A percentile compares a stretch with the other conserved stretches of the same genome.
These are phyloP conservation scores for Polyrhizophydium stewartii DNA, from an alignment of 371 early-diverging fungal species.

Conservation along the genomic window DNA sequence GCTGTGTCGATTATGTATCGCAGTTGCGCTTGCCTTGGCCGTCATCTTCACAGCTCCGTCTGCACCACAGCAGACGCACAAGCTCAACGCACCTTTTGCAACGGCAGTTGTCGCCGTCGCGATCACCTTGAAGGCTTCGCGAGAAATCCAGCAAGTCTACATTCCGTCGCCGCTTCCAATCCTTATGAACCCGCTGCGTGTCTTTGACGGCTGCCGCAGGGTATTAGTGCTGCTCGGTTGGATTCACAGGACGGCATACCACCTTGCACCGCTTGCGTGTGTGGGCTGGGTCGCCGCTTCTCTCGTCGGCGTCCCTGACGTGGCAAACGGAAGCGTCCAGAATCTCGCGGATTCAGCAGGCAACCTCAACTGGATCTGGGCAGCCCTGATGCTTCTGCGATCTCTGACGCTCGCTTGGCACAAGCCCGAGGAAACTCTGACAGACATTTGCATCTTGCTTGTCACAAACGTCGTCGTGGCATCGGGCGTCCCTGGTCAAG, in stretches of 20 bases:
- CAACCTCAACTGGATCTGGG: constrained; percentile 6
- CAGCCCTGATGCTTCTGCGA: constrained; percentile 7
- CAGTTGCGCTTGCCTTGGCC: neutral
- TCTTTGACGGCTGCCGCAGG: neutral
- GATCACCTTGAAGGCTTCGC: neutral
- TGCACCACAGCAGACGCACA: neutral
- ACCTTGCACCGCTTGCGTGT: constrained; percentile 1
- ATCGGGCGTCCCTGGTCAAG: no score
- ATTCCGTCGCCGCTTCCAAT: constrained; percentile 16
- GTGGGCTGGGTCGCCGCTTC: constrained; percentile 4
- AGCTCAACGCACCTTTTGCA: neutral
- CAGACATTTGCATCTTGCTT: constrained; percentile 8
- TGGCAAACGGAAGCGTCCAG: neutral
- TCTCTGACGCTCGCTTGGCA: constrained; percentile 14
- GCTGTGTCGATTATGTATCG: neutral
- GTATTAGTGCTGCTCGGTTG: neutral
- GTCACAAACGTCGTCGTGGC: constrained; percentile 5
- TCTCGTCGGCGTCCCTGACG: neutral
- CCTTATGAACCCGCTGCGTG: constrained; percentile 16
- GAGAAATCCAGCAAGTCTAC: constrained; percentile 21
- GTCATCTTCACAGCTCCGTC: neutral
- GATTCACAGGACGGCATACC: constrained; percentile 1
- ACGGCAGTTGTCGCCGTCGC: neutral
- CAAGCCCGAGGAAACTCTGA: constrained; percentile 1
- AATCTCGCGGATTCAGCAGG: neutral